Evolutionary conservation across 805 yeast genomes (phyloP).

Genomic region (Pichia deserticola): DNA sequence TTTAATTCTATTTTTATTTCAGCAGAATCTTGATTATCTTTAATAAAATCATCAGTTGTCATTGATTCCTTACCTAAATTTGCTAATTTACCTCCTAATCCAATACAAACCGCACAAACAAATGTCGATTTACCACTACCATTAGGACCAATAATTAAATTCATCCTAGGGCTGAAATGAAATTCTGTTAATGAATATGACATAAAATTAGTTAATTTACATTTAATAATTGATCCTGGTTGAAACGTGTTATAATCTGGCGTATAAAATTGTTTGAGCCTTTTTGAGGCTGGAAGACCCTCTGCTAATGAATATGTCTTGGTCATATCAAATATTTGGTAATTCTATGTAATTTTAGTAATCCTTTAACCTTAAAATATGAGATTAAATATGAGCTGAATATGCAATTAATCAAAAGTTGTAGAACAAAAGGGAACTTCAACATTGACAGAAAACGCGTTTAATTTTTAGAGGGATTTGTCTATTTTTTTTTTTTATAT

Average conservation of each 20-base stretch:
- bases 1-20: slow-evolving; percentile 45
- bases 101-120: slow-evolving; percentile 87
- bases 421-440: too few relatives aligned
- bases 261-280: slow-evolving; percentile 9
- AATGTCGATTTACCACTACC: slow-evolving; percentile 94
- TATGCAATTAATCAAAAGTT: too few relatives aligned
- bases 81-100: slow-evolving; percentile 73
- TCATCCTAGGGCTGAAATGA: slow-evolving; percentile 71
- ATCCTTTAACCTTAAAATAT: too few relatives aligned
- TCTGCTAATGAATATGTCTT: slow-evolving; percentile 1
- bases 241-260: slow-evolving; percentile 27
- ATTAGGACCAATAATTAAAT: slow-evolving; percentile 92
- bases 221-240: slow-evolving; percentile 43
- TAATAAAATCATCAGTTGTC: slow-evolving; percentile 60
- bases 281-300: slow-evolving; percentile 13
- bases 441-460: too few relatives aligned
- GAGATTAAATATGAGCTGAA: too few relatives aligned
- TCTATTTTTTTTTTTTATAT: too few relatives aligned
- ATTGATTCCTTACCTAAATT: slow-evolving; percentile 61
- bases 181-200: slow-evolving; percentile 67
- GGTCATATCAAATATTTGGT: not conserved
- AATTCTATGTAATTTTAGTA: too few relatives aligned
- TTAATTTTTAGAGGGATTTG: too few relatives aligned
- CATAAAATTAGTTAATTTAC: slow-evolving; percentile 54
- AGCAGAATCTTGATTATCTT: slow-evolving; percentile 47